These are phyloP conservation scores for Candida dubliniensis DNA, from an alignment of 1,139 yeast genomes.

Conservation along the genomic window DNA sequence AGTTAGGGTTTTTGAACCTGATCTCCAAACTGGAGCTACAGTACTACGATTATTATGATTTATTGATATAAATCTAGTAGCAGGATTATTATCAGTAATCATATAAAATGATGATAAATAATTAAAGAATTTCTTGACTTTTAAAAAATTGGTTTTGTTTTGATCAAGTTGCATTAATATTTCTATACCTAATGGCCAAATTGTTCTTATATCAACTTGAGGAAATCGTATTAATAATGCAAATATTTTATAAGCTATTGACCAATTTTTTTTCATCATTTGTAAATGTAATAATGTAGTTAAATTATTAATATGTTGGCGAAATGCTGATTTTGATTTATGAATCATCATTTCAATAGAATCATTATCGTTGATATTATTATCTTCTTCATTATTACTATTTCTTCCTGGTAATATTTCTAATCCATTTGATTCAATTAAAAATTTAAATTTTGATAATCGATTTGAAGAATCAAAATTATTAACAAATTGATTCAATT, in stretches of 20 bases:
- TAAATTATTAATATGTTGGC: constrained; percentile 33
- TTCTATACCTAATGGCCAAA: constrained; percentile 62
- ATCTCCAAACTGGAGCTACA: constrained; percentile 40
- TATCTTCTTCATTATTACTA: no score
- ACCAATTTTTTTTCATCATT: constrained; percentile 53
- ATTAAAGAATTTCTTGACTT: constrained; percentile 34
- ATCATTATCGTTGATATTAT: no score
- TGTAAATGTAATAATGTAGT: constrained; percentile 35
- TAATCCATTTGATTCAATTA: constrained; percentile 29
- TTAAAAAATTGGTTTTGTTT: constrained; percentile 7
- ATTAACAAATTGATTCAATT: constrained; percentile 17
- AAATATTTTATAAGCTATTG: constrained; percentile 52
- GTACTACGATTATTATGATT: constrained; percentile 8
- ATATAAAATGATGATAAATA: constrained; percentile 35
- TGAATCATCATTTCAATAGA: constrained; percentile 5
- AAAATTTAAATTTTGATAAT: constrained; percentile 24
- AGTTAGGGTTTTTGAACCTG: constrained; percentile 37
- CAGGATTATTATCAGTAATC: constrained; percentile 12
- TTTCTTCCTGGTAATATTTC: constrained; percentile 27
- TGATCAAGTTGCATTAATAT: constrained; percentile 20
- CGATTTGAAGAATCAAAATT: constrained; percentile 23
- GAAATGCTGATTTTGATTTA: constrained; percentile 11
- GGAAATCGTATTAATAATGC: constrained; percentile 48
- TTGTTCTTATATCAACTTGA: constrained; percentile 48
- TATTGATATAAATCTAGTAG: constrained; percentile 8